Base-by-base conservation (phyloP, 352 stramenopile genomes). In the Phytophthora tubulina region DNA sequence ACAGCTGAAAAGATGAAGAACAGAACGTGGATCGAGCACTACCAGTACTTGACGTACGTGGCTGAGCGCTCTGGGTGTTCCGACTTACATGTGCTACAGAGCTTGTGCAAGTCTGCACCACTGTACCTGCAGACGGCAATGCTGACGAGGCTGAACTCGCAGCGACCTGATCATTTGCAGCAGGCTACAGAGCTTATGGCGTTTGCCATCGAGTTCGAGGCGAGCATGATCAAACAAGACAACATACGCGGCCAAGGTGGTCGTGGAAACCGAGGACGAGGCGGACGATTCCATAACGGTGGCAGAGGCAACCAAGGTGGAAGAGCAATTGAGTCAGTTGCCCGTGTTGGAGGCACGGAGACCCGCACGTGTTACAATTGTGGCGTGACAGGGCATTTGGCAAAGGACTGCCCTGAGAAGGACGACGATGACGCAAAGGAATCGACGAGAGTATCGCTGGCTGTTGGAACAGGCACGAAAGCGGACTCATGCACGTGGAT, bases 31-130 rank as follows among this genome's bases (percentile, higher is more conserved):
- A 32, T 30, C 9, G 60, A 68, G 10, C 60, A 61, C 38, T 61
- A 46, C 14, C 49, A 67, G 38, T 67, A 67, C 30, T 17, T 60
- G 49, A 50, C 42, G 38, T 41, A 41, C 36, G 60, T 60, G 11
- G 60, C 49, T 6, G 31, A 67, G 7, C 50, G 49, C 31, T 60
- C 60, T 5, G 30, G 31, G 1, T 54, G 60, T 21, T 51, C 50
- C 9, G 39, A 55, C 11, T 17, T 64, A 9, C 55, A 52, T 32
- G 36, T 60, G 8, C 17, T 60, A 17, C 52, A 60, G 36, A 49
- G 52, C 13, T n/a, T 38, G 35, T 60, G 52, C 33, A 60, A 60
- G 17, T 60, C 52, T n/a, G 52, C 52, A 27, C 52, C 52, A 11
- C 1, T 13, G n/a, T 49, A 48, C 17, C 21, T 60, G 38, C 52